Conservation (phyloP, 208 protist species). For the Blastocrithidia nonstop region DNA sequence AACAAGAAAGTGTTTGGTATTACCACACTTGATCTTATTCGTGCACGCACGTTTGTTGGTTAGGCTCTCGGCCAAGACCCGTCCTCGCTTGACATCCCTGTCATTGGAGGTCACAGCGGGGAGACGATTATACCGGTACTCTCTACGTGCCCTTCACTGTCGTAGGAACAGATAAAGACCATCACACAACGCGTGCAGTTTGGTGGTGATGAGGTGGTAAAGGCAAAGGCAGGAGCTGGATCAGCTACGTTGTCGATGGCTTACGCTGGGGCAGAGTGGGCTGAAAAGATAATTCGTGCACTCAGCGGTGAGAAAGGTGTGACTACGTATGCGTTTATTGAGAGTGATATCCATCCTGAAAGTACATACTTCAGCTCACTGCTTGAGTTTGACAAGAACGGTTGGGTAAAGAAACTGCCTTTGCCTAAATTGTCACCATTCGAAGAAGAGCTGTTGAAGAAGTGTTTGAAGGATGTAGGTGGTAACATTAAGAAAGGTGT, state of each 20-base stretch:
- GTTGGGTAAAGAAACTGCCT: slow-evolving; percentile 63
- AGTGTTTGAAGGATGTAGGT: slow-evolving; percentile 22
- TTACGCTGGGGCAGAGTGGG: slow-evolving; percentile 76
- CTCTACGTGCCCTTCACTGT: slow-evolving; percentile 79
- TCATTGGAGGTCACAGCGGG: slow-evolving; percentile 93
- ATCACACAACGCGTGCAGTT: slow-evolving; percentile 86
- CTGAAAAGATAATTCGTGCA: slow-evolving; percentile 42
- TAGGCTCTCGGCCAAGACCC: slow-evolving; percentile 27
- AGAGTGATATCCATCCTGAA: slow-evolving; percentile 33
- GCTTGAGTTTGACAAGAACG: slow-evolving; percentile 53
- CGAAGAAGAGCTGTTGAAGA: slow-evolving; percentile 23
- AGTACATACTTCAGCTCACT: slow-evolving; percentile 59
- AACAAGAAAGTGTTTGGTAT: slow-evolving; percentile 81
- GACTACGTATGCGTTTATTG: slow-evolving; percentile 51
- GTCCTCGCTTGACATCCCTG: slow-evolving; percentile 57
- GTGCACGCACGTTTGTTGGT: slow-evolving; percentile 86
- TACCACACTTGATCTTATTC: slow-evolving; percentile 85
- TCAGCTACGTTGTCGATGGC: slow-evolving; percentile 95
- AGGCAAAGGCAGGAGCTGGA: slow-evolving; percentile 90
- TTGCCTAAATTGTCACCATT: slow-evolving; percentile 17
- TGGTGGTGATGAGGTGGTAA: slow-evolving; percentile 91
- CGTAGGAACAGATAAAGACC: slow-evolving; percentile 26
- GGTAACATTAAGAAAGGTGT: slow-evolving; percentile 69
- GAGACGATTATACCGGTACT: slow-evolving; percentile 87
- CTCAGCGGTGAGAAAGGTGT: slow-evolving; percentile 36